Percentiles rank a stretch among this genome's conserved stretches.
These are phyloP conservation scores for Leccinellum albellum DNA, from an alignment of 768 basidiomycete genomes.

Conservation along the genomic window DNA sequence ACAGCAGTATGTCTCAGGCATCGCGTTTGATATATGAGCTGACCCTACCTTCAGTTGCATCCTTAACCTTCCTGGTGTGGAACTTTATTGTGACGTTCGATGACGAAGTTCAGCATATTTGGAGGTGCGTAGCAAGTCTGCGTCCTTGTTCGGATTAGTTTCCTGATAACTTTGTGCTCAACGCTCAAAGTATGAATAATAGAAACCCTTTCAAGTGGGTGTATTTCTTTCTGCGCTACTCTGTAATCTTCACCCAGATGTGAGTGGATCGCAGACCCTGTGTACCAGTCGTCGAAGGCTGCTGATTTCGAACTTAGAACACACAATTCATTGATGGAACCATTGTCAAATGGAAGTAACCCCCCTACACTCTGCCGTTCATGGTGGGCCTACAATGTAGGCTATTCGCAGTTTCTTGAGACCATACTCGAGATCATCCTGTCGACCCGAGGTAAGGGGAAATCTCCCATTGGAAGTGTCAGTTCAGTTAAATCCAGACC, in stretches of 20 bases:
- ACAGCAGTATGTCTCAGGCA: slow-evolving; percentile 2
- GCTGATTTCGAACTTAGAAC: slow-evolving; percentile 1
- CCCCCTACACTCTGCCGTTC: slow-evolving; percentile 1
- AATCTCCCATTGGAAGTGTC: neutral
- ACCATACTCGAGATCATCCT: slow-evolving; percentile 16
- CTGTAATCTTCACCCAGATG: slow-evolving; percentile 16
- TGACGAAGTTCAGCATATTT: slow-evolving; percentile 20
- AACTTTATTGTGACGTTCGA: slow-evolving; percentile 9
- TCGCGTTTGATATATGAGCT: neutral
- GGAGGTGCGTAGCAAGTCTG: neutral
- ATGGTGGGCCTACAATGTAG: slow-evolving; percentile 9
- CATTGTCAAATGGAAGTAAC: slow-evolving; percentile 11
- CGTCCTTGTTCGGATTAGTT: neutral
- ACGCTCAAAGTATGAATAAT: slow-evolving; percentile 19
- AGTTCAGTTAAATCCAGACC: neutral
- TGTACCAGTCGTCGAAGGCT: neutral
- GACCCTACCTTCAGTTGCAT: slow-evolving; percentile 8
- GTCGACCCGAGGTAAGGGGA: slow-evolving; percentile 13
- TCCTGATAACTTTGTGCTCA: neutral
- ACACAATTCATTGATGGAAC: slow-evolving; percentile 12
- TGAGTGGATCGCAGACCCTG: slow-evolving; percentile 5
- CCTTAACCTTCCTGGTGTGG: slow-evolving; percentile 15
- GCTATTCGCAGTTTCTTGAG: slow-evolving; percentile 4
- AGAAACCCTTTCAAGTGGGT: slow-evolving; percentile 28
- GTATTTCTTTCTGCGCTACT: slow-evolving; percentile 28